Evolutionary conservation across 345 rosid genomes (phyloP), one percentile per base, ranked within the genome.

Genomic region (Stellera chamaejasme): DNA sequence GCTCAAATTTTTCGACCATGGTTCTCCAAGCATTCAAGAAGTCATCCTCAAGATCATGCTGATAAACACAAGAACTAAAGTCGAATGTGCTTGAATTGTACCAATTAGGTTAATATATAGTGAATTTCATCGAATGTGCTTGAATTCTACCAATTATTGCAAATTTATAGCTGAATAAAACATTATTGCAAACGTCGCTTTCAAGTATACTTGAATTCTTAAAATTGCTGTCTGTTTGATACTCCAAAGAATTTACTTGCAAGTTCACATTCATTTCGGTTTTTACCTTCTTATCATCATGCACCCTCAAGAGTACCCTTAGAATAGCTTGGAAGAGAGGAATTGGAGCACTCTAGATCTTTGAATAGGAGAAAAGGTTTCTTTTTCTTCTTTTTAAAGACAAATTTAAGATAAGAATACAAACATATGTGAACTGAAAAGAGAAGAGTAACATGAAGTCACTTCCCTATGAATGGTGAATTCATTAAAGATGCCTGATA

Each of bases 171-270:
- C 23, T 19, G 1, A 19, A 1, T 1, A 19, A 19, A 19, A 19
- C 23, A 19, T 19, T 19, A 19, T 19, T 19, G 23, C 23, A 19
- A 19, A 19, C 1, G 23, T 19, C 23, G 23, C 23, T 19, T 1
- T 19, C 0, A 19, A 19, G 23, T 19, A 19, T 19, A 19, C 23
- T 19, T 19, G 1, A 0, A 19, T 19, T 19, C 62, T 81, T 80
- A 60, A 76, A 77, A 59, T 63, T 68, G 64, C 60, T 58, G 63
- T 70, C 59, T 51, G 67, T 67, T 73, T 75, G 75, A 77, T 70
- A 82, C 65, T 77, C 70, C n/a, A 69, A 50, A 58, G 64, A 78
- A 66, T 74, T 73, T 62, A 68, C 87, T 68, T 72, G 92, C 52
- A 77, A 58, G 71, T 73, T 82, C 64, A 76, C 68, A 64, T 76